These are phyloP conservation scores for Arabidopsis lyrata DNA, from an alignment of 441 rosid species.

Conservation along the genomic window DNA sequence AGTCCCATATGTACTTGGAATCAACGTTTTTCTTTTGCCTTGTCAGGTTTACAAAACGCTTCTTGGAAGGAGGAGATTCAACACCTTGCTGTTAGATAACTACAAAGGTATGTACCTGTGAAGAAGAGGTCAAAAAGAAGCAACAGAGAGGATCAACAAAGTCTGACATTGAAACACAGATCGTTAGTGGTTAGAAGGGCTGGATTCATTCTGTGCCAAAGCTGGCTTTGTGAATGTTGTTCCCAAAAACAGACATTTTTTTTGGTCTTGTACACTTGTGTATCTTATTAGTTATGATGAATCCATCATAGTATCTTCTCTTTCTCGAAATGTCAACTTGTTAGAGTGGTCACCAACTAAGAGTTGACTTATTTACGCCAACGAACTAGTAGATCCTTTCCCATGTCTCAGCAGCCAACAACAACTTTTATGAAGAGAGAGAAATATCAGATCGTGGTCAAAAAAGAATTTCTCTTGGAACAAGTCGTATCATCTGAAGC, in stretches of 20 bases:
- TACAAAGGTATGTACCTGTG: constrained; percentile 56
- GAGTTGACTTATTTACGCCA: constrained; percentile 32
- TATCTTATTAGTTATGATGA: constrained; percentile 18
- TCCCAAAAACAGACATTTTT: background rate
- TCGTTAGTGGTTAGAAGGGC: constrained; percentile 82
- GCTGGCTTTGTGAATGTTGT: constrained; percentile 47
- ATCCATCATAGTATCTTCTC: constrained; percentile 4
- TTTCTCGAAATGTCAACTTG: constrained; percentile 25
- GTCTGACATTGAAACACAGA: constrained; percentile 72
- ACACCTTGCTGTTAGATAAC: constrained; percentile 67
- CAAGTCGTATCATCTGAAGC: constrained; percentile 32
- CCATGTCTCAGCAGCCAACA: constrained; percentile 37
- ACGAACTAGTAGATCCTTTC: constrained; percentile 34
- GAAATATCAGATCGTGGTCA: constrained; percentile 17
- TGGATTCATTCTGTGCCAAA: constrained; percentile 88
- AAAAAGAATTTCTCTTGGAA: background rate
- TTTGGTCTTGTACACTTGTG: background rate
- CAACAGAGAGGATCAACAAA: constrained; percentile 51
- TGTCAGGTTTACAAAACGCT: constrained; percentile 62
- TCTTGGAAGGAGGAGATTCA: constrained; percentile 65
- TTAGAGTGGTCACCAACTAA: constrained; percentile 33
- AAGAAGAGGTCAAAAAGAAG: constrained; percentile 61
- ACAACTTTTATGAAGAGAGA: constrained; percentile 21
- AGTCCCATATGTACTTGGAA: background rate
- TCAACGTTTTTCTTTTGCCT: constrained; percentile 6